These are phyloP conservation scores for Verbascum thapsus DNA, from an alignment of 257 asterid species.

Conservation along the genomic window DNA sequence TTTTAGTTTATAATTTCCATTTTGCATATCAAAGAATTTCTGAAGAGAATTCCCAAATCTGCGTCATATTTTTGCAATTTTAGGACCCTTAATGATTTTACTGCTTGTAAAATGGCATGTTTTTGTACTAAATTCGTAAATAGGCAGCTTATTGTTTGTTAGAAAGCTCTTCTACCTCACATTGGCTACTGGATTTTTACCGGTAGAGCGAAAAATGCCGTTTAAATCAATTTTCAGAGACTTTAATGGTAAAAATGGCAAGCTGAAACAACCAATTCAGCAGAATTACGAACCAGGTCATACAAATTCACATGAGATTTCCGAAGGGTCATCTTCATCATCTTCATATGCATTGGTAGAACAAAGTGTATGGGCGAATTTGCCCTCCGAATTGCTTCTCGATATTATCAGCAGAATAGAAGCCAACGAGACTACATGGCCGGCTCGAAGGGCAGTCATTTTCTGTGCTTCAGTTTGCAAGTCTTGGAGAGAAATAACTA, in stretches of 20 bases:
- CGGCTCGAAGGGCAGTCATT: constrained; percentile 57
- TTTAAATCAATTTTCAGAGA: constrained; percentile 38
- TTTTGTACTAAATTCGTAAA: not conserved
- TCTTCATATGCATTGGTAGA: constrained; percentile 31
- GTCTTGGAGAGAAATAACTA: constrained; percentile 66
- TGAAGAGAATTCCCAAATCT: constrained; percentile 1
- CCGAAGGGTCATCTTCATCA: constrained; percentile 40
- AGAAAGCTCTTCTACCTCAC: not conserved
- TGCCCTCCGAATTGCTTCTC: constrained; percentile 62
- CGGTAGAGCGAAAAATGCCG: constrained; percentile 34
- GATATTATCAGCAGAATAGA: constrained; percentile 60
- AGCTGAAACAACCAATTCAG: constrained; percentile 36
- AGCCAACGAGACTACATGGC: constrained; percentile 57
- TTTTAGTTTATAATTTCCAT: constrained; percentile 13
- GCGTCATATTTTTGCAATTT: not conserved
- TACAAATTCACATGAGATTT: constrained; percentile 39
- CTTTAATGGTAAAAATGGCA: constrained; percentile 36
- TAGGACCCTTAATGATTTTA: constrained; percentile 9
- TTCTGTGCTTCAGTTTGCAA: constrained; percentile 66
- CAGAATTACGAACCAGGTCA: constrained; percentile 33
- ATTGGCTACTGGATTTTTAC: not conserved
- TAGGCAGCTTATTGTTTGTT: constrained; percentile 1
- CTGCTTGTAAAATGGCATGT: not conserved
- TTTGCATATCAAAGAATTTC: constrained; percentile 5
- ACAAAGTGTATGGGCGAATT: constrained; percentile 54